Base-by-base conservation (phyloP, 129 eudicot species). In the Sambucus nigra region DNA sequence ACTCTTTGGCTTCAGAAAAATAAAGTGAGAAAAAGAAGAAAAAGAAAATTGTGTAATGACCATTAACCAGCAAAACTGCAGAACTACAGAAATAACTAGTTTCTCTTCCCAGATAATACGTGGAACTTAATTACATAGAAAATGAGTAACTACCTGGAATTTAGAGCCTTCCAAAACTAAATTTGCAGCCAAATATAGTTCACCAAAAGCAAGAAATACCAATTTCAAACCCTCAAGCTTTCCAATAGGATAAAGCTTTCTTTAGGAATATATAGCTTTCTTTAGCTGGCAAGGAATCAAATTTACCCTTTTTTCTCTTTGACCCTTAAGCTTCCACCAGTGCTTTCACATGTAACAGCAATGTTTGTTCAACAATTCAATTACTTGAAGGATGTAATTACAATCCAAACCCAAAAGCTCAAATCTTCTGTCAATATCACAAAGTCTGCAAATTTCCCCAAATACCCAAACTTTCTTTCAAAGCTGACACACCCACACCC, bases 241-340 rank as follows among this genome's bases (percentile, higher is more conserved):
- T 42, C 51, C 67, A 38, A 32, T 19, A 45, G 63, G 45, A 49
- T 35, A 11, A 20, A 67, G 47, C 48, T 64, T 53, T 51, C 48
- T 64, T 53, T 51, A 60, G 60, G 17, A 28, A 52, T 50, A 35
- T 39, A 16, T 17, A 50, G 57, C 64, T 56, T 57, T 24, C 31
- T 57, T 26, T 53, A 21, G 45, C 22, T 35, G 56, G 50, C 55
- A 61, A 54, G 48, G 74, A 61, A 69, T 69, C 64, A 61, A 35
- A 61, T 25, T 27, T 35, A 53, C 61, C 42, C 57, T 2, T 14
- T 8, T 28, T 60, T 51, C 25, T 46, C 28, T 45, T 53, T 27
- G 21, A 28, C 47, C 61, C 42, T 41, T n/a, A 17, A 42, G 19
- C 9, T 61, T 53, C 53, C 17, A 53, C 25, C 42, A 63, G 25